These are phyloP conservation scores for Pseudognaphalium luteoalbum DNA, from an alignment of 129 eudicot species.

Conservation along the genomic window DNA sequence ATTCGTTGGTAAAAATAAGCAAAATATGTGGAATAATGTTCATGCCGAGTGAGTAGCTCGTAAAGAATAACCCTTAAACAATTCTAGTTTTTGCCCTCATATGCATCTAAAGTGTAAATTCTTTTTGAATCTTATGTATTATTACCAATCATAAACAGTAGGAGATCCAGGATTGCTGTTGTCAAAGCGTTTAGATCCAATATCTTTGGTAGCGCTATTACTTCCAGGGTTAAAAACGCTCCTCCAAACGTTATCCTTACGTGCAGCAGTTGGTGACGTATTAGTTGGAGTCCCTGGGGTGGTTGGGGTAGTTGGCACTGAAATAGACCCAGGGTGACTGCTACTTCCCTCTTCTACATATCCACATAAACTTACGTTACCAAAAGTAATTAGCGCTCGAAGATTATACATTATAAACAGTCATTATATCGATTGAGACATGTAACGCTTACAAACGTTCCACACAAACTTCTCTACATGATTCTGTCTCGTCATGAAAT, in stretches of 20 bases:
- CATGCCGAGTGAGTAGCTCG: no score
- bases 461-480: no score
- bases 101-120: not conserved
- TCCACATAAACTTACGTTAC: conserved; percentile 8
- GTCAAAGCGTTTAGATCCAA: conserved; percentile 62
- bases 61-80: no score
- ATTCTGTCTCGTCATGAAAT: no score
- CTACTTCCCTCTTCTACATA: conserved; percentile 43
- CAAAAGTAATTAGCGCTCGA: not conserved
- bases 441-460: not conserved
- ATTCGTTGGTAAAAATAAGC: not conserved
- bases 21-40: not conserved
- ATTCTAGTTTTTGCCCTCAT: no score
- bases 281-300: conserved; percentile 58
- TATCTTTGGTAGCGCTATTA: conserved; percentile 55
- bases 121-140: not conserved
- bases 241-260: conserved; percentile 86
- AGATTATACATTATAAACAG: no score
- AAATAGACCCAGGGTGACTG: conserved; percentile 38
- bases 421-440: not conserved
- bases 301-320: conserved; percentile 52
- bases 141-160: conserved; percentile 86
- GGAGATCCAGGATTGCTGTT: conserved; percentile 66
- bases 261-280: conserved; percentile 42
- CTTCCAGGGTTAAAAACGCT: conserved; percentile 89